phyloP scores from a whole-genome alignment of 345 rosid genomes.

The Acer saccharum region DNA sequence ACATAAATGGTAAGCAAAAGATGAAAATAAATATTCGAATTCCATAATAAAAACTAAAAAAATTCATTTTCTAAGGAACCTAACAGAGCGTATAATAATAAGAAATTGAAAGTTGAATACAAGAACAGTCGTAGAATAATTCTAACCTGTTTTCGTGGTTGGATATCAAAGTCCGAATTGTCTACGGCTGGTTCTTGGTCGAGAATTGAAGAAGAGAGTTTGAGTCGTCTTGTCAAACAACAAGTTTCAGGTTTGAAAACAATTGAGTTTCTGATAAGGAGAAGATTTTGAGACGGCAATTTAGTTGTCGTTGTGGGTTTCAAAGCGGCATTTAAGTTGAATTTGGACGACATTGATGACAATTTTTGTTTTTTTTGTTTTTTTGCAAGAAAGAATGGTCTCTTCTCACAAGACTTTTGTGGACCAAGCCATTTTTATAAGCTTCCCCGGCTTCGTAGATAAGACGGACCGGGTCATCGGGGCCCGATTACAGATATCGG shows the following conservation, averaged over 20 bases:
- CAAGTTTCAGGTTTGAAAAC: conserved; percentile 22
- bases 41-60: no score
- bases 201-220: conserved; percentile 26
- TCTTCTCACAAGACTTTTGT: no score
- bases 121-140: background rate
- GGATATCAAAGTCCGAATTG: background rate
- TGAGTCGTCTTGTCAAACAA: conserved; percentile 14
- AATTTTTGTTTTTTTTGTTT: background rate
- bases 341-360: conserved; percentile 39
- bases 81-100: background rate
- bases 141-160: conserved; percentile 47
- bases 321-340: conserved; percentile 15
- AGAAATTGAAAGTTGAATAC: background rate
- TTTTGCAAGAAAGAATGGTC: no score
- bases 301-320: background rate
- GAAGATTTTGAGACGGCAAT: conserved; percentile 22
- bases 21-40: no score
- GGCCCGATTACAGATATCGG: no score
- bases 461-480: no score
- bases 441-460: no score
- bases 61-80: conserved; percentile 2
- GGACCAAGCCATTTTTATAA: no score
- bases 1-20: no score
- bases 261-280: conserved; percentile 16
- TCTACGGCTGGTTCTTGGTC: conserved; percentile 17